These are phyloP conservation scores for Pythium plurisporium DNA, from an alignment of 352 stramenopile species.

Conservation along the genomic window DNA sequence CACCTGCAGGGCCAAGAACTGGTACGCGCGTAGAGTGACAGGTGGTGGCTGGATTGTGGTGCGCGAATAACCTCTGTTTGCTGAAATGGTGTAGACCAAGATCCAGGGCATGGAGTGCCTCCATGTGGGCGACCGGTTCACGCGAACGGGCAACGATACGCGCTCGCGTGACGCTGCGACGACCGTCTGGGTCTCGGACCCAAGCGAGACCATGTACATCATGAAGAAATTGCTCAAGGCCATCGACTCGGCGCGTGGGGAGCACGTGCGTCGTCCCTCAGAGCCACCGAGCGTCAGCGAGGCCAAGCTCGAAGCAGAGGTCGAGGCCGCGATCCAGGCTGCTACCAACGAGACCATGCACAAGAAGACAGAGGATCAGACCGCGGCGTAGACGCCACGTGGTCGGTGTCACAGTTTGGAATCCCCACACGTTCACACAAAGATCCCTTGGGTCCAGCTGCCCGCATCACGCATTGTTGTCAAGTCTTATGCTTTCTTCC, in stretches of 20 bases:
- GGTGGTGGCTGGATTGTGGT: no score
- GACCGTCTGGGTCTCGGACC: constrained; percentile 95
- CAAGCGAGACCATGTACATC: constrained; percentile 93
- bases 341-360: constrained; percentile 32
- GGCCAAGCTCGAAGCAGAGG: constrained; percentile 43
- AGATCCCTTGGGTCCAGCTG: no score
- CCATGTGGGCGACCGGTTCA: constrained; percentile 94
- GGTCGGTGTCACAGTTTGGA: no score
- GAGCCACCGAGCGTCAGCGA: constrained; percentile 16
- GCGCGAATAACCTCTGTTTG: no score
- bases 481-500: no score
- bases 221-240: constrained; percentile 89
- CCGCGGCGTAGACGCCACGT: no score
- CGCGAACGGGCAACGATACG: constrained; percentile 91
- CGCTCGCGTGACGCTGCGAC: constrained; percentile 88
- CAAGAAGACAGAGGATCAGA: constrained; percentile 1
- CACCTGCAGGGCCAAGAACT: constrained; percentile 73
- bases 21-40: no score
- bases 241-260: constrained; percentile 39
- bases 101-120: constrained; percentile 87
- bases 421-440: no score
- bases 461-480: no score
- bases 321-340: constrained; percentile 64
- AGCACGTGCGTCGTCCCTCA: constrained; percentile 27
- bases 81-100: constrained; percentile 35